Conservation (phyloP, 345 rosid genomes). For the Arabidopsis thaliana region TAIR10.1 NC_003074.8:5786501-5787000, state of each 20-base stretch:
- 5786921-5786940: constrained; percentile 64
- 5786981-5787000: constrained; percentile 96
- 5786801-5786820: constrained; percentile 38
- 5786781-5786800: constrained; percentile 33
- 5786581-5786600: constrained; percentile 12
- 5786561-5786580: constrained; percentile 31
- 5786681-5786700: constrained; percentile 40
- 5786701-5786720: constrained; percentile 41
- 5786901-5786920: not conserved
- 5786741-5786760: constrained; percentile 31
- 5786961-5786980: constrained; percentile 97
- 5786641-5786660: constrained; percentile 2
- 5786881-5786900: not conserved
- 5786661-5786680: constrained; percentile 28
- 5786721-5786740: constrained; percentile 31
- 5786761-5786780: constrained; percentile 45
- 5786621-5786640: constrained; percentile 24
- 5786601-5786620: constrained; percentile 12
- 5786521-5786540: constrained; percentile 37
- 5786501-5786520: constrained; percentile 21
- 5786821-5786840: not conserved
- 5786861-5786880: not conserved
- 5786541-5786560: constrained; percentile 24
- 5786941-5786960: constrained; percentile 95
- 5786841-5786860: not conserved